phyloP scores from a whole-genome alignment of 2,329 filamentous ascomycete genomes.

The Elsinoe perseae region DNA sequence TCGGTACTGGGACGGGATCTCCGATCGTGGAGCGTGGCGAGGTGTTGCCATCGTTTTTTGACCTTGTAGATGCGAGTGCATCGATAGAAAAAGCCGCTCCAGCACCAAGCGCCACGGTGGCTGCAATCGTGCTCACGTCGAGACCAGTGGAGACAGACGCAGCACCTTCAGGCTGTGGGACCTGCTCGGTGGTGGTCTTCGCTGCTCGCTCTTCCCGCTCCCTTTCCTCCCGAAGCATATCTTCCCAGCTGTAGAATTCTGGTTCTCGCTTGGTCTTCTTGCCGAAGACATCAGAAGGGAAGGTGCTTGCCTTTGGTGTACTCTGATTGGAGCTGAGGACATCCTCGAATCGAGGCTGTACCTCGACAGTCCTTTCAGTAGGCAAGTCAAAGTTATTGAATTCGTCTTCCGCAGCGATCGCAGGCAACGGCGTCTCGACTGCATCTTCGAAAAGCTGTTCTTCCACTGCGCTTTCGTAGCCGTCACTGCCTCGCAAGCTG shows the following conservation, averaged over 20 bases:
- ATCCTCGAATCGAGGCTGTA: constrained; percentile 31
- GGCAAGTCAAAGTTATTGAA: constrained; percentile 1
- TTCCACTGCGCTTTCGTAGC: constrained; percentile 40
- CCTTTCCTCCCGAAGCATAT: constrained; percentile 29
- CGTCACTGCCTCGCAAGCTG: constrained; percentile 34
- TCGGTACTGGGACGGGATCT: neutral
- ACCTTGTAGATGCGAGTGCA: neutral
- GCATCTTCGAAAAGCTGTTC: constrained; percentile 26
- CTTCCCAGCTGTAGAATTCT: constrained; percentile 34
- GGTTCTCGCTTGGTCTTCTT: constrained; percentile 22
- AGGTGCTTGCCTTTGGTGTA: constrained; percentile 58
- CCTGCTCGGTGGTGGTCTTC: neutral
- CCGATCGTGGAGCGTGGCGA: neutral
- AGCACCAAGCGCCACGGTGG: neutral
- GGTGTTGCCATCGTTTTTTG: neutral
- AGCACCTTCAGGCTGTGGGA: neutral
- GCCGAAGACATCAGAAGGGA: constrained; percentile 28
- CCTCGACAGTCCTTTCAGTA: constrained; percentile 11
- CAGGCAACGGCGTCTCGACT: constrained; percentile 19
- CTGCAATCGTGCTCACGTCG: neutral
- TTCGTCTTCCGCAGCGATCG: neutral
- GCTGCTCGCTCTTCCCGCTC: constrained; percentile 20
- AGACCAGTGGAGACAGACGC: neutral
- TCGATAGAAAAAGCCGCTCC: neutral
- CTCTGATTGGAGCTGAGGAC: constrained; percentile 56